Percentiles rank a stretch among this genome's conserved stretches.
Conservation (phyloP, 345 rosid species). For the Eucalyptus marginata region DNA sequence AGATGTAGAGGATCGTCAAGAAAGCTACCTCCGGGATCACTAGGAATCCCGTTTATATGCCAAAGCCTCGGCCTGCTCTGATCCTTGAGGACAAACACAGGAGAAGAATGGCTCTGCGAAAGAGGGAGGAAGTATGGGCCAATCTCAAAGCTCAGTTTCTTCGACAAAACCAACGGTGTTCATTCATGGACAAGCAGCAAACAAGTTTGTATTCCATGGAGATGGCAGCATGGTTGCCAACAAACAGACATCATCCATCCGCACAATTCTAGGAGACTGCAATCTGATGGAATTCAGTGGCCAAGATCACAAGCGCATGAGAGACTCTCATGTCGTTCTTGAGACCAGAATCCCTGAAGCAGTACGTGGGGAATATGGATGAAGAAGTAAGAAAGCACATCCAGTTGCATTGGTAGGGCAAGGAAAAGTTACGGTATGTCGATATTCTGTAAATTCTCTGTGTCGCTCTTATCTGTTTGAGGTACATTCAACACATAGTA, state of each 20-base stretch:
- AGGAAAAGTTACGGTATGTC: conserved; percentile 8
- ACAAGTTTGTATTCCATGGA: not conserved
- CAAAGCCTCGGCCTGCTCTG: conserved; percentile 17
- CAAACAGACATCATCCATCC: too few species aligned
- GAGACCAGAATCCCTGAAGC: conserved; percentile 14
- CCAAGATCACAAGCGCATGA: conserved; percentile 16
- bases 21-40: conserved; percentile 24
- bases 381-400: conserved; percentile 11
- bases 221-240: too few species aligned
- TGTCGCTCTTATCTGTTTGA: not conserved
- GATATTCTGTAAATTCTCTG: not conserved
- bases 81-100: conserved; percentile 4
- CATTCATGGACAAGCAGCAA: conserved; percentile 18
- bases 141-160: conserved; percentile 14
- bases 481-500: not conserved
- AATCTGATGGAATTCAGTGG: conserved; percentile 12
- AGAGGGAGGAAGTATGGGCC: conserved; percentile 17
- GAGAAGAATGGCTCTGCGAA: conserved; percentile 13
- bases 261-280: not conserved
- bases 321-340: conserved; percentile 17
- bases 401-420: conserved; percentile 15
- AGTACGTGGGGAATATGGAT: conserved; percentile 19
- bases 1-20: not conserved
- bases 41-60: conserved; percentile 26
- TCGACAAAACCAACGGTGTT: conserved; percentile 12